Conservation (phyloP, 192 early-diverging fungal genomes). For the Linnemannia exigua region DNA sequence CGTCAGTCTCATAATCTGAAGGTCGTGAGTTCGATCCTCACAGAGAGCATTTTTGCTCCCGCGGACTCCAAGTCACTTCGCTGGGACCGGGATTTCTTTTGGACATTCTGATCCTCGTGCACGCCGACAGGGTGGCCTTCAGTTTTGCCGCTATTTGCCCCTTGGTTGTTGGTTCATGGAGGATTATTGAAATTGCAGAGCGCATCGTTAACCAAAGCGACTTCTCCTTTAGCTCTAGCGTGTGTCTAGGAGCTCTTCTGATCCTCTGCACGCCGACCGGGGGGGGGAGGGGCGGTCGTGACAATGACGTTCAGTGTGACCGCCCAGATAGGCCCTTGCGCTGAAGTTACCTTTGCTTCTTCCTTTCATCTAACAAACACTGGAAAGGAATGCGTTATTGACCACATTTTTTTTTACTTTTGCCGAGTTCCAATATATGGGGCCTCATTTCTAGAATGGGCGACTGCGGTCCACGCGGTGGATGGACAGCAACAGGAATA, state of each 20-base stretch:
- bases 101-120: no score
- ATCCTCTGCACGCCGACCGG: constrained; percentile 10
- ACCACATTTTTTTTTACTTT: not conserved
- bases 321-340: not conserved
- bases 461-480: not conserved
- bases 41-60: constrained; percentile 41
- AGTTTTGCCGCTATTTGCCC: no score
- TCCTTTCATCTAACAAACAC: not conserved
- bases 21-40: constrained; percentile 60
- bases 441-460: not conserved
- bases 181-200: no score
- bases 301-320: constrained; percentile 16
- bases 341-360: constrained; percentile 16
- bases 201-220: no score
- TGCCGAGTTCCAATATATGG: not conserved
- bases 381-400: not conserved
- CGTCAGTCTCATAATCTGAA: constrained; percentile 65
- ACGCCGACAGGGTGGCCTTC: no score
- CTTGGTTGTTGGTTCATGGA: no score
- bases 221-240: constrained; percentile 4
- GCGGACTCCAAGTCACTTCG: not conserved
- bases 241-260: constrained; percentile 9
- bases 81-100: not conserved
- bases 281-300: constrained; percentile 11
- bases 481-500: not conserved